Base-by-base conservation (phyloP, 371 early-diverging fungal genomes). In the Rhizopus delemar region DNA sequence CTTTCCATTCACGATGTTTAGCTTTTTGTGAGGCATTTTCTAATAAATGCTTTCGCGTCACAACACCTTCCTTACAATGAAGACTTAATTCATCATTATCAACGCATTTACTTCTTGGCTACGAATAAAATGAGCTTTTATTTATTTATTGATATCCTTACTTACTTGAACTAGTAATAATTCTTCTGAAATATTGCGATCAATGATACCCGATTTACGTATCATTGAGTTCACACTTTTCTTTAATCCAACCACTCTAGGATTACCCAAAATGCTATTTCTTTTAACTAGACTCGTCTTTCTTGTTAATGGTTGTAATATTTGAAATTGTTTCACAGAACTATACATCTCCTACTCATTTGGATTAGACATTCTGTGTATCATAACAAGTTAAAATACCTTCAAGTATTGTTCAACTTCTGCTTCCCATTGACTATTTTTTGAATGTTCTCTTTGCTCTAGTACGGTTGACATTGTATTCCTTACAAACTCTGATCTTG, bases 1-100 rank as follows among this genome's bases (percentile, higher is more conserved):
- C 84, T 65, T 88, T 90, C 97, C 97, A 96, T 38, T 84, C 82
- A 4, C 96, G 84, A 59, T 90, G 80, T 34, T 83, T 79, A 2
- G 96, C 92, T 70, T 90, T 90, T 53, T 85, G 85, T 43, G 84
- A 87, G 4, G 83, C 81, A 7, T 80, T 74, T 66, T 92, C 94
- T 46, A 86, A 74, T 49, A 93, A 65, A 68, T 93, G 93, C 69
- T 96, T 96, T 32, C 95, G 81, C 57, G 91, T 85, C 36, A 95
- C 81, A 8, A 90, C 72, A 11, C 95, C 91, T 63, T 90, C 90
- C 62, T 90, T 82, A 13, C 75, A 78, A 50, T 80, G 81, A 7
- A 78, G 77, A 8, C 75, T 66, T 48, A 69, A 59, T 38, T 69
- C 71, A 3, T 68, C 66, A 31, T 63, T 74, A 3, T 75, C 5